Evolutionary conservation across 1,284 basidiomycete genomes (phyloP), one percentile per base, ranked within the genome.

Genomic region (Microbotryum intermedium): DNA sequence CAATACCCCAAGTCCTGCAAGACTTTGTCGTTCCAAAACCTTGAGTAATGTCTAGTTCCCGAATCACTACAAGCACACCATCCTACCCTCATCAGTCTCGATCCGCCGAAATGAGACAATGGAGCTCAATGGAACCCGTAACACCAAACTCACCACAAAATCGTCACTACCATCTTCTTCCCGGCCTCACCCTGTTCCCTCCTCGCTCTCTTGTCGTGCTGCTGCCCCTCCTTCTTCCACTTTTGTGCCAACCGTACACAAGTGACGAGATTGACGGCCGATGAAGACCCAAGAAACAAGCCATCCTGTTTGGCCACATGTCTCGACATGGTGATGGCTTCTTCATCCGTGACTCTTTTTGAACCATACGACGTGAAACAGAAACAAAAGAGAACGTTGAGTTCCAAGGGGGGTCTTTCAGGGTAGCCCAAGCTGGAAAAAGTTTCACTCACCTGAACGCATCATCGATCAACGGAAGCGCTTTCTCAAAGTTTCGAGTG

Each of bases 181-280:
- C 34, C 34, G 4, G 11, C 34, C 34, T 39, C 34, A 16, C 11
- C 18, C 11, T 6, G 4, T 16, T 16, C 34, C 10, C 11, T 39
- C 34, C 13, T 39, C 34, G 11, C 18, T 28, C 26, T 11, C 9
- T n/a, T 13, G 80, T 47, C 83, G 77, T 50, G 60, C n/a, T 70
- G 68, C 34, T 39, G 42, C 51, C 57, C 47, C 34, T 75, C 76
- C 84, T 84, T 86, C 8, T 81, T 82, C 78, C 86, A 80, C 68
- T 82, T 82, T 69, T 84, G 85, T 1, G 82, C 84, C 6, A 90
- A 77, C 68, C 86, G 85, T 13, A 97, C 81, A 66, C 87, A 90
- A 1, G 93, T 89, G 18, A 97, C 84, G 39, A 97, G 80, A 73
- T 98, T 98, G 72, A 93, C 95, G 0, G 95, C 94, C 67, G 90